These are phyloP conservation scores for Cyclotella atomus DNA, from an alignment of 108 stramenopile species.

Conservation along the genomic window DNA sequence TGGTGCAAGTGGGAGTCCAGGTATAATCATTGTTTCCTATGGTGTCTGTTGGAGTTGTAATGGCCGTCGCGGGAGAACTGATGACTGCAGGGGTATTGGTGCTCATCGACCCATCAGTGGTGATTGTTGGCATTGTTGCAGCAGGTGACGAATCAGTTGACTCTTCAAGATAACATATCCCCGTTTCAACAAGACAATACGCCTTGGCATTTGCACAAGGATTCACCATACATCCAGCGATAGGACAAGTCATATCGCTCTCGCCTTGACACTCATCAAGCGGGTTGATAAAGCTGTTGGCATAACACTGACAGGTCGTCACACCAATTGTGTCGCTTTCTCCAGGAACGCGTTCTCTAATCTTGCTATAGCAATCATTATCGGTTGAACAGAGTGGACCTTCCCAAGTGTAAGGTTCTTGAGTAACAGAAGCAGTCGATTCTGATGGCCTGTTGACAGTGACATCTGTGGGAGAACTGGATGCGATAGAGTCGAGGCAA, in stretches of 20 bases:
- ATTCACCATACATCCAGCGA: conserved; percentile 11
- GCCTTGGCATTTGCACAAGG: neutral
- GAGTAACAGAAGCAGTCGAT: neutral
- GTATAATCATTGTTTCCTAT: neutral
- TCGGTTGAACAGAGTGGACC: neutral
- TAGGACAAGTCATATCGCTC: conserved; percentile 18
- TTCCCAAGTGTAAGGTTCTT: conserved; percentile 9
- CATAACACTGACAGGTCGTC: conserved; percentile 14
- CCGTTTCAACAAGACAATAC: neutral
- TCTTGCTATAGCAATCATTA: conserved; percentile 17
- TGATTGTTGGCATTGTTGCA: neutral
- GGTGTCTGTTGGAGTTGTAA: neutral
- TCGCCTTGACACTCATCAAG: conserved; percentile 31
- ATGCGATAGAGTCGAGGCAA: neutral
- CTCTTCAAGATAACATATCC: conserved; percentile 1
- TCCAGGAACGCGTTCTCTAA: conserved; percentile 9
- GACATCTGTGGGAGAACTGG: neutral
- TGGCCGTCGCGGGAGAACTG: neutral
- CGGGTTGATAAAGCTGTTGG: neutral
- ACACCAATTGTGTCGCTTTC: conserved; percentile 6
- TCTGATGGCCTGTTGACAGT: neutral
- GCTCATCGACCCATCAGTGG: neutral
- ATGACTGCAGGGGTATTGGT: neutral
- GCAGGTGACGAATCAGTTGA: neutral
- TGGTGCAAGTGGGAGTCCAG: neutral